Evolutionary conservation across 768 basidiomycete genomes (phyloP), one percentile per base, ranked within the genome.

Genomic region (Boletus rubescentipes): DNA sequence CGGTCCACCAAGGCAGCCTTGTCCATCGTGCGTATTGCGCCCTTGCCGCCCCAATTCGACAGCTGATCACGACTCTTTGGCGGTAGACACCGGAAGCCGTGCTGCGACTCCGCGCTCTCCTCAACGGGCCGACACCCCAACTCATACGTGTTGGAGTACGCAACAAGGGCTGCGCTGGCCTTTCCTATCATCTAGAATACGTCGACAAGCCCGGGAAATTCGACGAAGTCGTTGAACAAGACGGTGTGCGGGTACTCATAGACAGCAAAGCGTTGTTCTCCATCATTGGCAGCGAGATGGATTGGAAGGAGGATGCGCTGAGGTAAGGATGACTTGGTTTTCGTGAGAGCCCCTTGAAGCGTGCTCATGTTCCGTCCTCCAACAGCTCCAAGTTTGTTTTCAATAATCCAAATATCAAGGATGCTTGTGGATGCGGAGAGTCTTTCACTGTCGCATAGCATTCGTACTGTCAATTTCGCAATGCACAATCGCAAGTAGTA

Each of bases 221-320:
- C 63, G 97, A 99, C 74, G 97, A 98, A 67, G 82, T 98, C 16
- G 94, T 98, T 20, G 86, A 93, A 69, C 97, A 98, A 73, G 94
- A 98, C 60, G 96, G 90, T 2, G 92, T 97, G 23, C 82, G 79
- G 60, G 96, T 99, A 41, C 76, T 98, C 57, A 93, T 98, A 68
- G 97, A 99, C 75, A 89, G 87, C 67, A 98, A 95, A 72, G 97
- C 97, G 23, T 73, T 99, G 59, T 98, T 99, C 69, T 93, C 91
- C 54, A 97, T 99, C 61, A 97, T 99, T 56, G 97, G 97, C 46
- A 96, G 93, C 71, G 91, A 91, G 79, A 99, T 99, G 97, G 93
- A 96, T 67, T 99, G 97, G 97, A 80, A 85, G 55, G 97, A 98
- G 75, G 93, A 96, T 69, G 72, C 84, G 31, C 74, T 99, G 39